These are phyloP conservation scores for Metarhizium anisopliae DNA, from an alignment of 2,329 filamentous ascomycete genomes.

Conservation along the genomic window DNA sequence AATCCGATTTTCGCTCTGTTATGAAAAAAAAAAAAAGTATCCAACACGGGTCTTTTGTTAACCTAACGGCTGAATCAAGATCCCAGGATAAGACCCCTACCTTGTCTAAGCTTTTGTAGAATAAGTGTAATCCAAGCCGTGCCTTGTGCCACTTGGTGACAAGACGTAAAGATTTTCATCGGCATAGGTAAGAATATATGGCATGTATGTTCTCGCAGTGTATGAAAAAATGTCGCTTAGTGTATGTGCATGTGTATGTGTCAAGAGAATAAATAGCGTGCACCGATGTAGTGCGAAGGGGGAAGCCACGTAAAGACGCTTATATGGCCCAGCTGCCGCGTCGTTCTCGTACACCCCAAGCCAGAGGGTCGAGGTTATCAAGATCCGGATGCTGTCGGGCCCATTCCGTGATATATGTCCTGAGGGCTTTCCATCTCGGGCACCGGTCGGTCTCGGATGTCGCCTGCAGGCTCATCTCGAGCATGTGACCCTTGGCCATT, in stretches of 20 bases:
- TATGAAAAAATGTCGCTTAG: not conserved
- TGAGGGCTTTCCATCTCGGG: constrained; percentile 74
- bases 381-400: constrained; percentile 76
- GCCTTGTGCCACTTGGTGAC: not conserved
- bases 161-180: no score
- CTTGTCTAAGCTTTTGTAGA: not conserved
- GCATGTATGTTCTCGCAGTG: not conserved
- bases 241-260: not conserved
- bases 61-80: not conserved
- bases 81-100: no score
- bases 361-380: constrained; percentile 46
- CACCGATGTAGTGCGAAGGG: not conserved
- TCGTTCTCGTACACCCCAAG: constrained; percentile 60
- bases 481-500: constrained; percentile 64
- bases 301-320: not conserved
- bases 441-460: constrained; percentile 43
- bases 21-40: not conserved
- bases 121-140: not conserved
- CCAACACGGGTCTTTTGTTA: not conserved
- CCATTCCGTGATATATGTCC: constrained; percentile 82
- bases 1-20: not conserved
- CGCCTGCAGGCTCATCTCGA: constrained; percentile 38
- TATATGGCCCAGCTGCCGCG: constrained; percentile 67
- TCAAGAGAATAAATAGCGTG: not conserved
- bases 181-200: constrained; percentile 1